These are phyloP conservation scores for Halteria grandinella DNA, from an alignment of 73 alveolate genomes.

Conservation along the genomic window DNA sequence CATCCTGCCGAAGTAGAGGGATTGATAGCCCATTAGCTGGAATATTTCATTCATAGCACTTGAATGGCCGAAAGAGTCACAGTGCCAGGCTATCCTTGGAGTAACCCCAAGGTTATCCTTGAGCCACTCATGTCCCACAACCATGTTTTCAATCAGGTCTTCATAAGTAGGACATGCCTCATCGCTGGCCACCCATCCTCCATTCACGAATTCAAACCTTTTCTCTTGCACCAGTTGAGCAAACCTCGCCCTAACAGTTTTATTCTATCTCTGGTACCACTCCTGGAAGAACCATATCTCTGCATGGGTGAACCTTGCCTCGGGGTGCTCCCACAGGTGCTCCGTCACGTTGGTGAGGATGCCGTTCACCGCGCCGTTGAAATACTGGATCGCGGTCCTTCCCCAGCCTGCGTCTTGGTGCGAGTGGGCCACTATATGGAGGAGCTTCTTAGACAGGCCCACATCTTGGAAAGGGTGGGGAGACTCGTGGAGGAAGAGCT, in stretches of 20 bases:
- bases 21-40: slow-evolving; percentile 84
- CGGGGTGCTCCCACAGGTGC: slow-evolving; percentile 46
- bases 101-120: slow-evolving; percentile 69
- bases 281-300: slow-evolving; percentile 74
- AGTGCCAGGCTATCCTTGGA: slow-evolving; percentile 84
- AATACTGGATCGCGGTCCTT: slow-evolving; percentile 61
- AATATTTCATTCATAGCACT: slow-evolving; percentile 77
- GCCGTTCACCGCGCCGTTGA: slow-evolving; percentile 4
- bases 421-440: slow-evolving; percentile 66
- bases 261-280: slow-evolving; percentile 76
- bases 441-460: too few relatives aligned
- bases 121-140: slow-evolving; percentile 74
- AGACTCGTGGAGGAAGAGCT: too few relatives aligned
- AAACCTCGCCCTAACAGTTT: slow-evolving; percentile 56
- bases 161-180: slow-evolving; percentile 79
- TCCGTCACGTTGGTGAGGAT: slow-evolving; percentile 31
- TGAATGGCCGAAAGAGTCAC: slow-evolving; percentile 88
- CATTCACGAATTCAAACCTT: slow-evolving; percentile 74
- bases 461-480: too few relatives aligned
- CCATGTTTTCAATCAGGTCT: slow-evolving; percentile 73
- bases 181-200: slow-evolving; percentile 87
- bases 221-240: slow-evolving; percentile 67
- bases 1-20: slow-evolving; percentile 82
- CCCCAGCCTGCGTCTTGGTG: slow-evolving; percentile 78
- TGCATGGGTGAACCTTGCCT: slow-evolving; percentile 72